Percentiles rank a stretch among this genome's conserved stretches.
Evolutionary conservation across 768 basidiomycete species (phyloP).

Genomic region (Obba rivulosa): DNA sequence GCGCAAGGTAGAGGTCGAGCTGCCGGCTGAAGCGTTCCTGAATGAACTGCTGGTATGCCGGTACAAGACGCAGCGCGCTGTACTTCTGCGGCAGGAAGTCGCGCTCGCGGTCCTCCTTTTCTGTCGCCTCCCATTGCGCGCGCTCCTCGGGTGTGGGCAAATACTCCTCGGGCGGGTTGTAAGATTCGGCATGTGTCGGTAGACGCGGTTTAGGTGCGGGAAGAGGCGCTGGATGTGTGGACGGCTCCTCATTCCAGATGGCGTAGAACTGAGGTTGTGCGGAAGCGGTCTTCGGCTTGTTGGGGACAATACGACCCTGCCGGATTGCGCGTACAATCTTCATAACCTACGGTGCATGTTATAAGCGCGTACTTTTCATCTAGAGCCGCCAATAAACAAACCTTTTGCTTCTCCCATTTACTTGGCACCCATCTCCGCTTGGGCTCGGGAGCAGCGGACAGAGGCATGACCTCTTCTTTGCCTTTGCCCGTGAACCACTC

Average conservation of each 20-base stretch:
- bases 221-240: constrained; percentile 76
- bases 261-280: constrained; percentile 70
- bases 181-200: constrained; percentile 94
- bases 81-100: constrained; percentile 89
- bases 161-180: constrained; percentile 98
- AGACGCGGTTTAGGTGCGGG: constrained; percentile 89
- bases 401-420: constrained; percentile 99
- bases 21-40: constrained; percentile 92
- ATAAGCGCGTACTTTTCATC: not conserved
- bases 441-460: constrained; percentile 88
- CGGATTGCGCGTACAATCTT: constrained; percentile 99
- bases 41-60: constrained; percentile 87
- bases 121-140: constrained; percentile 74
- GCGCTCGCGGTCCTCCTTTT: constrained; percentile 85
- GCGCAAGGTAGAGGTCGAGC: constrained; percentile 94
- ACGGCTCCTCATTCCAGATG: constrained; percentile 81
- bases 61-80: constrained; percentile 79
- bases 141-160: constrained; percentile 80
- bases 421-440: constrained; percentile 96
- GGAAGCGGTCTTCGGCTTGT: constrained; percentile 73
- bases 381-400: constrained; percentile 22
- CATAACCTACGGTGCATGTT: constrained; percentile 64
- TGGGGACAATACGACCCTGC: constrained; percentile 88
- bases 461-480: constrained; percentile 91
- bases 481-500: constrained; percentile 98